phyloP scores from a whole-genome alignment of 1,284 basidiomycete genomes.

The Leccinum huronense region DNA sequence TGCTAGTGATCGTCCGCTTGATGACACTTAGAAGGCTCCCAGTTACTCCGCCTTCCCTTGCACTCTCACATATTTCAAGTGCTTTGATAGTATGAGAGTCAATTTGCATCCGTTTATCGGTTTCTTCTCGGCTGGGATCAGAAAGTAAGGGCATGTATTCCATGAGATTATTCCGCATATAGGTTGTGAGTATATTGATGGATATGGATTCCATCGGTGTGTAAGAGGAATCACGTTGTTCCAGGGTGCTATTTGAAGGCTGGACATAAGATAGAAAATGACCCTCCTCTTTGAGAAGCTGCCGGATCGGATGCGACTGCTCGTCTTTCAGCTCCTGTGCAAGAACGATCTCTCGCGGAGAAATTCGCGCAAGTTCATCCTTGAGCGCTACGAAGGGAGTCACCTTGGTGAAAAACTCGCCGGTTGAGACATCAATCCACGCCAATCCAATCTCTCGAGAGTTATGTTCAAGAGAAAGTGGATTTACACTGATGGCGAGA shows the following conservation, averaged over 20 bases:
- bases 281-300: slow-evolving; percentile 50
- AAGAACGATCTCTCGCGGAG: slow-evolving; percentile 82
- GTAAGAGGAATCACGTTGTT: slow-evolving; percentile 26
- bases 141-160: slow-evolving; percentile 75
- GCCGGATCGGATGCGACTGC: slow-evolving; percentile 44
- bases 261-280: slow-evolving; percentile 49
- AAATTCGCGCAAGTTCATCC: slow-evolving; percentile 83
- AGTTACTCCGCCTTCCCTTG: slow-evolving; percentile 67
- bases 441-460: slow-evolving; percentile 56
- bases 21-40: slow-evolving; percentile 81
- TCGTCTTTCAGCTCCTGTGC: slow-evolving; percentile 43
- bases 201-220: slow-evolving; percentile 53
- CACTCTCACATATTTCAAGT: slow-evolving; percentile 81
- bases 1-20: slow-evolving; percentile 76
- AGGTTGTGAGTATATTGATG: slow-evolving; percentile 65
- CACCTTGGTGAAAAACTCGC: slow-evolving; percentile 83
- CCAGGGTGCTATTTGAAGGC: slow-evolving; percentile 9
- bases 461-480: slow-evolving; percentile 9
- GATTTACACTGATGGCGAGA: slow-evolving; percentile 57
- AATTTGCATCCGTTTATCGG: slow-evolving; percentile 76
- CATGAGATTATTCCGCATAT: slow-evolving; percentile 70
- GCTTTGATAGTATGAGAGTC: slow-evolving; percentile 88
- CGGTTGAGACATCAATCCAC: slow-evolving; percentile 95
- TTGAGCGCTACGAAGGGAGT: slow-evolving; percentile 57
- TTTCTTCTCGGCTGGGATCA: slow-evolving; percentile 59